phyloP scores from a whole-genome alignment of 1,139 yeast species.

The Pichia sp. region DNA sequence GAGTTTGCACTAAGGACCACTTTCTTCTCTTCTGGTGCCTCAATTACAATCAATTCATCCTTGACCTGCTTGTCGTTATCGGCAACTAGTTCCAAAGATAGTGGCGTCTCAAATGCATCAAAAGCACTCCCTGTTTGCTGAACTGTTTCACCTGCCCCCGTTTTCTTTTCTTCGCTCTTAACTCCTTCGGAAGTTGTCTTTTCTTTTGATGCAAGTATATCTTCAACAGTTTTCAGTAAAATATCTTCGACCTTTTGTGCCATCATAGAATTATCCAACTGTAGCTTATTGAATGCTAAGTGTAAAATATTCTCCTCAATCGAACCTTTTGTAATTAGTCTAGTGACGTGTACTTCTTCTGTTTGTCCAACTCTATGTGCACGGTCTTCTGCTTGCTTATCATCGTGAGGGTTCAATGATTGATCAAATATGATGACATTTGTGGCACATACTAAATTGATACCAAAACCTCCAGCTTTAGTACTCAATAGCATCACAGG shows the following conservation, averaged over 20 bases:
- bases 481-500: conserved; percentile 88
- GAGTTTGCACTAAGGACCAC: neutral
- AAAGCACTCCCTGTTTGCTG: conserved; percentile 10
- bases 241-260: conserved; percentile 50
- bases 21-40: neutral
- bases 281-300: conserved; percentile 85
- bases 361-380: conserved; percentile 98
- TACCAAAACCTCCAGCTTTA: conserved; percentile 98
- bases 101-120: conserved; percentile 16
- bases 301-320: conserved; percentile 87
- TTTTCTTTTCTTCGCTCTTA: neutral
- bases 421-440: conserved; percentile 88
- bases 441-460: conserved; percentile 92
- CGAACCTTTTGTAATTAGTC: conserved; percentile 71
- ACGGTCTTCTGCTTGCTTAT: conserved; percentile 96
- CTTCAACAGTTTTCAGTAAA: conserved; percentile 50
- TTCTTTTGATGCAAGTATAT: conserved; percentile 36
- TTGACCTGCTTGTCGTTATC: neutral
- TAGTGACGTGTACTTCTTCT: conserved; percentile 91
- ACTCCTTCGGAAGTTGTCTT: conserved; percentile 1
- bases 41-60: neutral
- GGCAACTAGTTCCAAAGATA: conserved; percentile 9
- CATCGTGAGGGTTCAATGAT: conserved; percentile 97
- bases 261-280: conserved; percentile 70
- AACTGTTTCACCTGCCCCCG: neutral